Evolutionary conservation across 306 rosid species (phyloP).

Genomic region (Styphnolobium japonicum): DNA sequence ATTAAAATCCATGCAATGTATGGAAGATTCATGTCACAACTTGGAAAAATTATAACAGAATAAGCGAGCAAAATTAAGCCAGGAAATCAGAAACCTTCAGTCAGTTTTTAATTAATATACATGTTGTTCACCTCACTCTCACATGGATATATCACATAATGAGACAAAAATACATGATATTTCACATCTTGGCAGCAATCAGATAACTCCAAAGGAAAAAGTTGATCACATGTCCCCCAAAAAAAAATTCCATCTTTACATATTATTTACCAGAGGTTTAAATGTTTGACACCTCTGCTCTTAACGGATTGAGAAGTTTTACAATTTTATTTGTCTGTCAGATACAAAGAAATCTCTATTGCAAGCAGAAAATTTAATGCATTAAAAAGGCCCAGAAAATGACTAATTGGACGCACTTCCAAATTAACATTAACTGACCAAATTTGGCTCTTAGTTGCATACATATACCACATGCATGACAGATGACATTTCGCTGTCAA

Average conservation of each 20-base stretch:
- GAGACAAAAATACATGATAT: neutral
- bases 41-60: neutral
- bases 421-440: neutral
- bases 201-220: neutral
- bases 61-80: neutral
- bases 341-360: neutral
- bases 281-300: neutral
- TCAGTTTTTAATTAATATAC: neutral
- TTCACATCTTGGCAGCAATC: neutral
- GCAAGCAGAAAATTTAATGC: neutral
- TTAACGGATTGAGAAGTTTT: neutral
- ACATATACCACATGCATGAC: slow-evolving; percentile 28
- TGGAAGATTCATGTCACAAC: neutral
- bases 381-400: neutral
- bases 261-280: neutral
- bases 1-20: neutral
- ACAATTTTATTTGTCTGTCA: neutral
- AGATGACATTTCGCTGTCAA: neutral
- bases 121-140: neutral
- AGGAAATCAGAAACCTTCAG: neutral
- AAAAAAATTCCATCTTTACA: neutral
- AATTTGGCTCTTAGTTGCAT: neutral
- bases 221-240: neutral
- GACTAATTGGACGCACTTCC: neutral
- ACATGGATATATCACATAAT: neutral